A percentile compares a stretch with the other conserved stretches of the same genome.
phyloP scores from a whole-genome alignment of 106 monocot genomes.

The Allium fistulosum region DNA sequence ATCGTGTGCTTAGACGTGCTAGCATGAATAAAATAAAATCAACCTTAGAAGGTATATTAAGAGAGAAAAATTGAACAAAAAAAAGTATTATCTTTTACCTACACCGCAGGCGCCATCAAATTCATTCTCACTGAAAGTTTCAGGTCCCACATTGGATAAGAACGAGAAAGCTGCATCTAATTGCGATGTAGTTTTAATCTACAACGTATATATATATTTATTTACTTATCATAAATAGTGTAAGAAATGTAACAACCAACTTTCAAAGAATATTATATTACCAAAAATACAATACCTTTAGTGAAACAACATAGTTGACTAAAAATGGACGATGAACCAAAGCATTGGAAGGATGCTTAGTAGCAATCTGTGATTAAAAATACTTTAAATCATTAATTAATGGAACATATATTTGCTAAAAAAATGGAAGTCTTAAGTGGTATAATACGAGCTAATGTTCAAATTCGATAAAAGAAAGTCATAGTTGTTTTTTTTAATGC shows the following conservation, averaged over 20 bases:
- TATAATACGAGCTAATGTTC: no score
- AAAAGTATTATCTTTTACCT: constrained; percentile 36
- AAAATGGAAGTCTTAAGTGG: no score
- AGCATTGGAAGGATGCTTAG: constrained; percentile 77
- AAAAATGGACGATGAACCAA: constrained; percentile 69
- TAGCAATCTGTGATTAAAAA: constrained; percentile 49
- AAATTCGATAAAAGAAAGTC: no score
- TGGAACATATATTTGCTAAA: no score
- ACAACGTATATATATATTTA: neutral
- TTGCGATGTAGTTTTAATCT: constrained; percentile 82
- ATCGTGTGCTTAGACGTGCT: no score
- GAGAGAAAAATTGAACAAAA: neutral
- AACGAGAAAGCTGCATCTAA: constrained; percentile 72
- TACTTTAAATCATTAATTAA: no score
- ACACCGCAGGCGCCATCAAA: constrained; percentile 93
- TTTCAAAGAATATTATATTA: neutral
- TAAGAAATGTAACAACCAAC: neutral
- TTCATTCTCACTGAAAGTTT: constrained; percentile 31
- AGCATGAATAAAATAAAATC: no score
- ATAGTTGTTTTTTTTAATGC: no score
- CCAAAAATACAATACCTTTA: constrained; percentile 38
- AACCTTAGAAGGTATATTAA: no score
- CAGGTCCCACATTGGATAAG: constrained; percentile 60
- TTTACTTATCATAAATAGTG: neutral
- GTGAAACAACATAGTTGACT: constrained; percentile 51